Evolutionary conservation across 2,329 filamentous ascomycete species (phyloP).

Genomic region (Trichoderma koningiopsis): DNA sequence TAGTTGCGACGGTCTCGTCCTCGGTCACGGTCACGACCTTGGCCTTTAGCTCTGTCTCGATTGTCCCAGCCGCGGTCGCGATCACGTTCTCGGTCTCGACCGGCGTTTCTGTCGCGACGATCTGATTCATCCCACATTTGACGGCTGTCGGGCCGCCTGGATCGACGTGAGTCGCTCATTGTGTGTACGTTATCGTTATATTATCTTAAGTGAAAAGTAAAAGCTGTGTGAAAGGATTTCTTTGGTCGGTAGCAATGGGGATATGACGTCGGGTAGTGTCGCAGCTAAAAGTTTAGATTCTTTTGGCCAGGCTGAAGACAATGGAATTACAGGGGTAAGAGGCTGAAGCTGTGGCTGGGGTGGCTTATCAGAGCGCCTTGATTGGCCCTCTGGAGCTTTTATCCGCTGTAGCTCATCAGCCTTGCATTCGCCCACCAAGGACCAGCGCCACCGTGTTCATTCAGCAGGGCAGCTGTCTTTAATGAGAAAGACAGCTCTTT

Average conservation of each 20-base stretch:
- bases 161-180: constrained; percentile 41
- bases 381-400: constrained; percentile 23
- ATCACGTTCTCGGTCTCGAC: constrained; percentile 35
- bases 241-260: not conserved
- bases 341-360: constrained; percentile 18
- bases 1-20: constrained; percentile 32
- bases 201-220: not conserved
- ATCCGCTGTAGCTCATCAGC: constrained; percentile 19
- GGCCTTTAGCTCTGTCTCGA: constrained; percentile 34
- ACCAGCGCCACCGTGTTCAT: constrained; percentile 25
- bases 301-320: constrained; percentile 22
- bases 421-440: constrained; percentile 23
- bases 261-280: not conserved
- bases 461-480: not conserved
- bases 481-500: not conserved
- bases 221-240: not conserved
- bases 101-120: constrained; percentile 40
- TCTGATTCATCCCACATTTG: constrained; percentile 63
- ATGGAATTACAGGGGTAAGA: constrained; percentile 1
- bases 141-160: constrained; percentile 53
- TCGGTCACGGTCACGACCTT: constrained; percentile 30
- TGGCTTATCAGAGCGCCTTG: not conserved
- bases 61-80: constrained; percentile 30
- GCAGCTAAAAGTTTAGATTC: not conserved
- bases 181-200: not conserved